phyloP scores from a whole-genome alignment of 2,329 filamentous ascomycete genomes.

The Ascosphaera apis region DNA sequence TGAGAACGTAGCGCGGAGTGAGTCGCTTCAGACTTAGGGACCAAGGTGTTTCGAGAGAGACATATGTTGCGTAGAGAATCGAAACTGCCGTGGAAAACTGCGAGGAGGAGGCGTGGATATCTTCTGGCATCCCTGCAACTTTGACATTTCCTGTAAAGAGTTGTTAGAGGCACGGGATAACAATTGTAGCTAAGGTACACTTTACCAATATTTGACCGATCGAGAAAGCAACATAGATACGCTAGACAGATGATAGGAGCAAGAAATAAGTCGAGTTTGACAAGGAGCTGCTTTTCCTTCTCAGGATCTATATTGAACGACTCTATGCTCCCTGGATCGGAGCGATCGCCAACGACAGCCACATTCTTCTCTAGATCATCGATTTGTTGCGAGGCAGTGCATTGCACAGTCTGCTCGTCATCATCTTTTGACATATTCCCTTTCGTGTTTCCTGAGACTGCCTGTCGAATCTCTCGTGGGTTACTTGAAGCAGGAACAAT shows the following conservation, averaged over 20 bases:
- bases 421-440: too few relatives aligned
- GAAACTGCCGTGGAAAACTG: slow-evolving; percentile 27
- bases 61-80: slow-evolving; percentile 30
- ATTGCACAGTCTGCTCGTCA: too few relatives aligned
- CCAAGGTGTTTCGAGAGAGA: slow-evolving; percentile 25
- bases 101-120: slow-evolving; percentile 18
- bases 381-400: too few relatives aligned
- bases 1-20: slow-evolving; percentile 20
- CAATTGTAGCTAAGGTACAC: neutral
- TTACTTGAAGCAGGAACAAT: too few relatives aligned
- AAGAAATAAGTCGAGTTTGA: slow-evolving; percentile 26
- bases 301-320: slow-evolving; percentile 22
- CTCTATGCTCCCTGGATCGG: too few relatives aligned
- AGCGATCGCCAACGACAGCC: too few relatives aligned
- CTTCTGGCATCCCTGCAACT: slow-evolving; percentile 23
- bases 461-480: too few relatives aligned
- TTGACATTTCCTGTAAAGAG: slow-evolving; percentile 22
- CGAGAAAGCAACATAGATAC: slow-evolving; percentile 31
- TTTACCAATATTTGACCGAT: slow-evolving; percentile 29
- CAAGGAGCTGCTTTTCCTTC: slow-evolving; percentile 24
- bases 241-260: slow-evolving; percentile 32
- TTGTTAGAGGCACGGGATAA: neutral
- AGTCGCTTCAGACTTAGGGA: slow-evolving; percentile 26
- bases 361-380: too few relatives aligned
- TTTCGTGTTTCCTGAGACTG: too few relatives aligned